Evolutionary conservation across 2,329 filamentous ascomycete species (phyloP).

Genomic region (Alternaria triticina): DNA sequence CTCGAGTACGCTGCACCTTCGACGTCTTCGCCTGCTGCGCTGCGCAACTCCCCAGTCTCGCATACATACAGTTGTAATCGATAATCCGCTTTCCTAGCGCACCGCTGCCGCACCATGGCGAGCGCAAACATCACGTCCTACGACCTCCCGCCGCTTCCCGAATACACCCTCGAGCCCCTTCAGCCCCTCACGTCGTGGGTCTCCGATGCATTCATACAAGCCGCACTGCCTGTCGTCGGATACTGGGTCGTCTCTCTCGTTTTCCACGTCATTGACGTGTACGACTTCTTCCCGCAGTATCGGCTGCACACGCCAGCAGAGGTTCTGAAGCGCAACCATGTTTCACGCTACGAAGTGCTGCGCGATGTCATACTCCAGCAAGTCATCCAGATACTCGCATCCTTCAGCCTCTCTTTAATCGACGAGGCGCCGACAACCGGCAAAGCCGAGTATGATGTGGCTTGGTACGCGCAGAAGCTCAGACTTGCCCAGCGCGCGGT

Average conservation of each 20-base stretch:
- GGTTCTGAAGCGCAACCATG: conserved; percentile 85
- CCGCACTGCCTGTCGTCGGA: conserved; percentile 77
- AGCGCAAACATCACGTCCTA: conserved; percentile 57
- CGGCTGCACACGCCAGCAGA: conserved; percentile 94
- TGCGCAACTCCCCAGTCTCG: not conserved
- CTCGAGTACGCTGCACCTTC: conserved; percentile 6
- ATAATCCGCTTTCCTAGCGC: conserved; percentile 10
- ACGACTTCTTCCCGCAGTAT: conserved; percentile 88
- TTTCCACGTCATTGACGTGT: conserved; percentile 86
- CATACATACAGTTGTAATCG: conserved; percentile 1
- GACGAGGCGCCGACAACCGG: conserved; percentile 78
- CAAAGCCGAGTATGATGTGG: conserved; percentile 83
- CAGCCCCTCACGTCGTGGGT: conserved; percentile 77
- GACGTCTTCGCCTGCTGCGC: not conserved
- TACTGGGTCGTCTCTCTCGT: conserved; percentile 89
- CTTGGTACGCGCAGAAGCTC: conserved; percentile 85
- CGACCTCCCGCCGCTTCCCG: conserved; percentile 82
- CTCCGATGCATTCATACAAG: conserved; percentile 79
- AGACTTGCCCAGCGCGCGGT: conserved; percentile 80
- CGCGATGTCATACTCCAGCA: conserved; percentile 93
- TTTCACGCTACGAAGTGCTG: conserved; percentile 81
- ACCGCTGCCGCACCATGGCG: conserved; percentile 39
- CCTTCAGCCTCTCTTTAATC: conserved; percentile 69
- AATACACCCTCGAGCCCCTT: conserved; percentile 75
- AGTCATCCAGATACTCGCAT: conserved; percentile 80